Evolutionary conservation across 2,329 filamentous ascomycete genomes (phyloP).

Genomic region (Hymenoscyphus repandus): DNA sequence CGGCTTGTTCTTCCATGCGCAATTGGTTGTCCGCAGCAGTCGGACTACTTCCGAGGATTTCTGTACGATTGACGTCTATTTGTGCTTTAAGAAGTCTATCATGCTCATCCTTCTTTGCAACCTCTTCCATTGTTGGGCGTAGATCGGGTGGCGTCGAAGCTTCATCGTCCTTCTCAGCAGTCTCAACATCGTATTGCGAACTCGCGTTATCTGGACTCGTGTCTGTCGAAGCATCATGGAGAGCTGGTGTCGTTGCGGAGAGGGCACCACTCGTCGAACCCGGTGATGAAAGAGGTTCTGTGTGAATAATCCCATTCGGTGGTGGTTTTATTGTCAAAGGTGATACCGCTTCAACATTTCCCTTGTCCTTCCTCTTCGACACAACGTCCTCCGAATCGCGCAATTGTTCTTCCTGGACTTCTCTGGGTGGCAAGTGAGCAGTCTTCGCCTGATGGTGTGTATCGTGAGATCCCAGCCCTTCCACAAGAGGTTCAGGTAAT

Average conservation of each 20-base stretch:
- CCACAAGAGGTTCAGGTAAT: conserved; percentile 24
- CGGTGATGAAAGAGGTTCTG: conserved; percentile 48
- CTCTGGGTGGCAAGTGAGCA: conserved; percentile 44
- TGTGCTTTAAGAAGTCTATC: conserved; percentile 24
- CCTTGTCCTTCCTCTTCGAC: conserved; percentile 24
- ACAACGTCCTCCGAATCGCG: conserved; percentile 35
- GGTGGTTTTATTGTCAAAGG: conserved; percentile 34
- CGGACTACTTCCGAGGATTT: conserved; percentile 36
- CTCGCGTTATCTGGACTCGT: conserved; percentile 70
- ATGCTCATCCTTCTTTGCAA: conserved; percentile 34
- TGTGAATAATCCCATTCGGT: conserved; percentile 33
- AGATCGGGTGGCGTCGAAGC: conserved; percentile 32
- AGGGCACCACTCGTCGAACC: conserved; percentile 63
- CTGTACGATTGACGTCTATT: conserved; percentile 33
- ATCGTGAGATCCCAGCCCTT: conserved; percentile 21
- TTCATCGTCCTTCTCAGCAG: conserved; percentile 40
- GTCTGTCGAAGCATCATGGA: conserved; percentile 63
- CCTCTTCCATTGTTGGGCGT: conserved; percentile 20
- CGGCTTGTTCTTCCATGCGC: conserved; percentile 45
- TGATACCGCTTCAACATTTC: conserved; percentile 19
- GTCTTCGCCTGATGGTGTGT: conserved; percentile 24
- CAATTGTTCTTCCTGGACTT: conserved; percentile 43
- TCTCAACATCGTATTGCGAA: conserved; percentile 46
- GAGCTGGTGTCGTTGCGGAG: conserved; percentile 67
- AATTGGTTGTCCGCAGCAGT: conserved; percentile 55